Conservation (phyloP, 129 eudicot species). For the Calendula officinalis region DNA sequence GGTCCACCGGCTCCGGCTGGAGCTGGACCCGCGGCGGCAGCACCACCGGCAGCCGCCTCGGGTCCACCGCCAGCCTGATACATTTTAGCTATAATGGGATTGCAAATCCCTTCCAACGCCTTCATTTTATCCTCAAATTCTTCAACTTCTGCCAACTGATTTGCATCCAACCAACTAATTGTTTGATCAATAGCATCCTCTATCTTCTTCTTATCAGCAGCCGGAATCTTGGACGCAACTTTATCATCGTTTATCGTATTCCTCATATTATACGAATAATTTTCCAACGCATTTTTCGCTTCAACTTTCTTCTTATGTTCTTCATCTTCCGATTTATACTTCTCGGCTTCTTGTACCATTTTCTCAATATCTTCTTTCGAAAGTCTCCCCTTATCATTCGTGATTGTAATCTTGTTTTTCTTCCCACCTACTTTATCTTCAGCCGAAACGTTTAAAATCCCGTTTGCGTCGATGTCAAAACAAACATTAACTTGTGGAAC, state of each 20-base stretch:
- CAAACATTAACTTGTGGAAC: slow-evolving; percentile 30
- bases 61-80: slow-evolving; percentile 50
- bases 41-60: slow-evolving; percentile 29
- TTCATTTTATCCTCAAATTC: slow-evolving; percentile 37
- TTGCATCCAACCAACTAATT: slow-evolving; percentile 32
- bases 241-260: slow-evolving; percentile 31
- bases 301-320: slow-evolving; percentile 36
- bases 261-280: slow-evolving; percentile 32
- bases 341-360: slow-evolving; percentile 42
- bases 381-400: slow-evolving; percentile 26
- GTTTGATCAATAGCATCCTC: slow-evolving; percentile 38
- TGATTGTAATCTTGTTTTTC: slow-evolving; percentile 34
- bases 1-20: slow-evolving; percentile 30
- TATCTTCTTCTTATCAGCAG: slow-evolving; percentile 28
- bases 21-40: slow-evolving; percentile 15
- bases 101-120: slow-evolving; percentile 28
- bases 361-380: slow-evolving; percentile 35
- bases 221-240: slow-evolving; percentile 19
- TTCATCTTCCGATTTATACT: slow-evolving; percentile 36
- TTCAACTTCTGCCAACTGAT: slow-evolving; percentile 26
- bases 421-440: slow-evolving; percentile 31
- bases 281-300: slow-evolving; percentile 29
- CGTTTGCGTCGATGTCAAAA: slow-evolving; percentile 37
- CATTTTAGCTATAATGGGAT: slow-evolving; percentile 41
- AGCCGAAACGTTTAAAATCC: slow-evolving; percentile 33